phyloP scores from a whole-genome alignment of 345 rosid genomes.

The Corchorus olitorius region DNA sequence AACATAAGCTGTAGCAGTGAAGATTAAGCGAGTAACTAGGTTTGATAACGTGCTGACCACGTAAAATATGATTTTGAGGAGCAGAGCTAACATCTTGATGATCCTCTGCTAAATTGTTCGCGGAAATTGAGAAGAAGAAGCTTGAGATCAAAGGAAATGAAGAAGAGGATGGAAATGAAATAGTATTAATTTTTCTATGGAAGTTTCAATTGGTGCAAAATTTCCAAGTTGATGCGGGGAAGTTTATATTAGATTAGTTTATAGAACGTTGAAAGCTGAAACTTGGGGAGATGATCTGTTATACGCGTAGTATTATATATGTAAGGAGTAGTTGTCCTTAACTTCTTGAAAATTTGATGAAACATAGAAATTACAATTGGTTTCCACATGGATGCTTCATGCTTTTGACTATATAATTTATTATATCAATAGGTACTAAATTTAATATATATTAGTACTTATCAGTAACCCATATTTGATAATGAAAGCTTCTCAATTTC shows the following conservation, averaged over 20 bases:
- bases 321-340: neutral
- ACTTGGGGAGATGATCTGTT: neutral
- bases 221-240: neutral
- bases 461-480: too few relatives aligned
- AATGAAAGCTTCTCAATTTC: too few relatives aligned
- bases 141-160: neutral
- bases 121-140: too few relatives aligned
- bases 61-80: slow-evolving; percentile 34
- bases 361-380: neutral
- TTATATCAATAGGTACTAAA: neutral
- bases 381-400: neutral
- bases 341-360: neutral
- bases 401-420: too few relatives aligned
- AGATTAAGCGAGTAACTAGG: slow-evolving; percentile 32
- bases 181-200: too few relatives aligned
- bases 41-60: slow-evolving; percentile 21
- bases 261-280: neutral
- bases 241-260: neutral
- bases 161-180: too few relatives aligned
- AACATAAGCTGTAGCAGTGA: slow-evolving; percentile 24
- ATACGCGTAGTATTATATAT: neutral
- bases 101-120: too few relatives aligned
- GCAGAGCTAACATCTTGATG: slow-evolving; percentile 28
- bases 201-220: neutral
- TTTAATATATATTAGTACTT: too few relatives aligned